Evolutionary conservation across 495 filamentous ascomycete genomes (phyloP).

Genomic region (Aspergillus affinis): DNA sequence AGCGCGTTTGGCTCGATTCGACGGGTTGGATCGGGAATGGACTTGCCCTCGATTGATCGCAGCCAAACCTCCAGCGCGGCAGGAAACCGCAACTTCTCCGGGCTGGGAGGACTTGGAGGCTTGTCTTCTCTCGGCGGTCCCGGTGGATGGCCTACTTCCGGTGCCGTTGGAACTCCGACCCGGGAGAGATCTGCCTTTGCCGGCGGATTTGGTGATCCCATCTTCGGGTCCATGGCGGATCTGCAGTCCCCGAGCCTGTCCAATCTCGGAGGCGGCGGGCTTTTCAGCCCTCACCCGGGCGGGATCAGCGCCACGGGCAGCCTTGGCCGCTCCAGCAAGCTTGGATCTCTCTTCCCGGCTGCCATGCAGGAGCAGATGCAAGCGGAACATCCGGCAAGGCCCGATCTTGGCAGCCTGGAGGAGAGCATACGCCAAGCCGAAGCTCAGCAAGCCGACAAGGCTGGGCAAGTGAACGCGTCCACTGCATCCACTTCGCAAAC

Average conservation of each 20-base stretch:
- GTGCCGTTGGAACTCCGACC: constrained; percentile 68
- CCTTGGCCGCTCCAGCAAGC: constrained; percentile 72
- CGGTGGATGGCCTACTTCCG: constrained; percentile 63
- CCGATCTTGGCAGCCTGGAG: constrained; percentile 54
- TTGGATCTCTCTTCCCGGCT: constrained; percentile 82
- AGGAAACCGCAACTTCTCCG: constrained; percentile 65
- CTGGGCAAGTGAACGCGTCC: constrained; percentile 29
- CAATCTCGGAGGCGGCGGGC: constrained; percentile 55
- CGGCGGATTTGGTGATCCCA: constrained; percentile 67
- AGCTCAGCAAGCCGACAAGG: constrained; percentile 27
- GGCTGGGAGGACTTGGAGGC: constrained; percentile 61
- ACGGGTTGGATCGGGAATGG: constrained; percentile 56
- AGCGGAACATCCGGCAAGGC: constrained; percentile 40
- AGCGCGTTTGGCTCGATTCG: constrained; percentile 49
- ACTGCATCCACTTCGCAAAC: constrained; percentile 41
- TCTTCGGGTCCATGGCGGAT: constrained; percentile 71
- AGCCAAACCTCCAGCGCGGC: constrained; percentile 87
- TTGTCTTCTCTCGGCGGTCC: constrained; percentile 57
- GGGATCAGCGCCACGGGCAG: constrained; percentile 50
- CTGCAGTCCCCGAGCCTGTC: constrained; percentile 72
- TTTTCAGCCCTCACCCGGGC: constrained; percentile 47
- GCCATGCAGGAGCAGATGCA: constrained; percentile 90
- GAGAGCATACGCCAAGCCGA: constrained; percentile 31
- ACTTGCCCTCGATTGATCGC: constrained; percentile 67
- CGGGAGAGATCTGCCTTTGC: constrained; percentile 66